Evolutionary conservation across 1,284 basidiomycete genomes (phyloP), one percentile per base, ranked within the genome.

Genomic region (Tranzscheliella williamsii): DNA sequence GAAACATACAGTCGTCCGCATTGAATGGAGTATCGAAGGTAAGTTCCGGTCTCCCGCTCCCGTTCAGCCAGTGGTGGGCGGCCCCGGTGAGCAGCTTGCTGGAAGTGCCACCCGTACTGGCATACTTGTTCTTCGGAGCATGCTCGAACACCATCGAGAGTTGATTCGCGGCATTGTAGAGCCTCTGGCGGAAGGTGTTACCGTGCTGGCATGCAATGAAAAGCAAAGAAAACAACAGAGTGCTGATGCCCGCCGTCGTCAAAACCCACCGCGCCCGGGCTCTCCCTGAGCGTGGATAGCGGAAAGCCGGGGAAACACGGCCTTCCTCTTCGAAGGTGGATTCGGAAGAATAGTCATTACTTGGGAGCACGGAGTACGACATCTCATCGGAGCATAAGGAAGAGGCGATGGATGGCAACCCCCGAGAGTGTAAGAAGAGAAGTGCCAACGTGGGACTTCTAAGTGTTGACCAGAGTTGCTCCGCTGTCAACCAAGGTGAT

Each of bases 1-100:
- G n/a, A n/a, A n/a, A n/a, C n/a, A n/a, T n/a, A n/a, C n/a, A 38
- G 29, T 74, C 70, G 38, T 74, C 72, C 4, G 53, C 65, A 31
- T 72, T 72, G 60, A 74, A 72, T 5, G 61, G 57, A 15, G 60
- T 53, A 26, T 67, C 45, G 47, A 71, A 73, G 17, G 23, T 27
- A 22, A 72, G 46, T 21, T 56, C 31, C 0, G 40, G n/a, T 1
- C 67, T 35, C 4, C 62, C 57, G 12, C 55, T 56, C 1, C 57
- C 69, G 23, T 62, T 56, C 33, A 61, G 18, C 67, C 64, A 72
- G 2, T 46, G 60, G 4, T 39, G 7, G 15, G 29, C 7, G 45
- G 5, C 13, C 22, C 18, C n/a, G n/a, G n/a, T n/a, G 6, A n/a
- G 13, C 1, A 29, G 17, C 18, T 24, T 36, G 11, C n/a, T 2